These are phyloP conservation scores for Sclerotinia spermophila DNA, from an alignment of 2,329 filamentous ascomycete species.

Conservation along the genomic window DNA sequence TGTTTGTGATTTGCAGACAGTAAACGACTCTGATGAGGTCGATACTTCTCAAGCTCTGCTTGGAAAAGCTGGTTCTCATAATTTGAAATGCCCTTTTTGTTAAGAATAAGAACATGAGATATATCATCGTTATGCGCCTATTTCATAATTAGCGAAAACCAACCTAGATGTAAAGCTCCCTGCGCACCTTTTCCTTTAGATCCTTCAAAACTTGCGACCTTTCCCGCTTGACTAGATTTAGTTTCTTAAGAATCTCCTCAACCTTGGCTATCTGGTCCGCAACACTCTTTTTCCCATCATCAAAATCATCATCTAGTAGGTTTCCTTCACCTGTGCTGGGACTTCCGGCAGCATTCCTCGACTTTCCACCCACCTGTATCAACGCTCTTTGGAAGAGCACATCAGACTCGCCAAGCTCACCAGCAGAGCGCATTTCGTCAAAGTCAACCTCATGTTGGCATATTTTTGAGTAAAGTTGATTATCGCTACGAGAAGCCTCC, in stretches of 20 bases:
- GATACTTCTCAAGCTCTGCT: constrained; percentile 94
- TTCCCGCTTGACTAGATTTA: constrained; percentile 90
- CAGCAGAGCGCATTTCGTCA: constrained; percentile 89
- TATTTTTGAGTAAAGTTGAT: constrained; percentile 76
- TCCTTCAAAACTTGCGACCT: constrained; percentile 90
- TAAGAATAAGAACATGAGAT: constrained; percentile 92
- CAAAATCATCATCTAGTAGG: constrained; percentile 88
- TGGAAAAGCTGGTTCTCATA: constrained; percentile 92
- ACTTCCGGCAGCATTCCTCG: constrained; percentile 54
- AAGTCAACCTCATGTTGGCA: constrained; percentile 85
- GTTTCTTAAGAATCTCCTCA: constrained; percentile 84
- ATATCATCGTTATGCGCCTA: constrained; percentile 96
- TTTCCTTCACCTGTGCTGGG: constrained; percentile 63
- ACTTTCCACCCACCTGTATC: constrained; percentile 66
- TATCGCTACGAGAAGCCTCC: constrained; percentile 83
- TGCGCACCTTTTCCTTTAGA: constrained; percentile 88
- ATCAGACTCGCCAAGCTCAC: constrained; percentile 81
- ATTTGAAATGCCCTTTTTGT: constrained; percentile 93
- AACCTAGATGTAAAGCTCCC: not conserved
- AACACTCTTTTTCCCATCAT: constrained; percentile 74
- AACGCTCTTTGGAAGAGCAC: constrained; percentile 84
- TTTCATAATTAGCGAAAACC: constrained; percentile 20
- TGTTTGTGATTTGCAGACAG: constrained; percentile 96
- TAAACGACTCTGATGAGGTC: constrained; percentile 85
- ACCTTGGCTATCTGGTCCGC: constrained; percentile 85